Evolutionary conservation across 331 rosid genomes (phyloP), one percentile per base, ranked within the genome.

Genomic region (Saraca asoca): DNA sequence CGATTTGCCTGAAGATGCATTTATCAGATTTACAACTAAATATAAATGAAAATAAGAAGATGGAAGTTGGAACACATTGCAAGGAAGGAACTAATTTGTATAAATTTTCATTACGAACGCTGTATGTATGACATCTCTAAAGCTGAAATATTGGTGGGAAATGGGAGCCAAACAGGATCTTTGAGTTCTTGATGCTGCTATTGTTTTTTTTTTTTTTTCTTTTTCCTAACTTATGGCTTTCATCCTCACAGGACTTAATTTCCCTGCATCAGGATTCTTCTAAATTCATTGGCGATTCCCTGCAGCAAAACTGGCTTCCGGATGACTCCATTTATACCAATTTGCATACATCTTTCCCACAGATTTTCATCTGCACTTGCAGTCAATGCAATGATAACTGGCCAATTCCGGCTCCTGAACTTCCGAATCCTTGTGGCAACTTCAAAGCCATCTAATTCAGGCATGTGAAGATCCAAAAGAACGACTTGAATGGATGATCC

Each of bases 381-480:
- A 0, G 90, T 82, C 71, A 87, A 54, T 5, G 84, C 96, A 35
- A 94, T 71, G 51, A 94, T 94, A 59, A 94, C 57, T 2, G 97
- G 97, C 87, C 97, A 76, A 69, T 85, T 86, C 45, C 75, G 88
- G 81, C 97, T 90, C 51, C 91, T 72, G 6, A 69, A 85, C 81
- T 90, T 90, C 53, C 93, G 86, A 42, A 94, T 88, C 75, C 84
- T 82, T 0, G 70, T 65, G 45, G 99, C 86, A 16, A 94, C 97
- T 67, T 94, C 96, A 13, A 83, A 86, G 61, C 95, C 96, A 51
- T 94, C 99, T 79, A 90, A 60, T 34, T 86, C 97, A 0, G 88
- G 82, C 93, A 85, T 88, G 73, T 88, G 88, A 75, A 94, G 96
- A 75, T 90, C 97, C 60, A 94, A 83, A n/a, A 94, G 80, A 67